A percentile compares a stretch with the other conserved stretches of the same genome.
These are phyloP conservation scores for Sporothrix inflata DNA, from an alignment of 2,329 filamentous ascomycete species.

Conservation along the genomic window DNA sequence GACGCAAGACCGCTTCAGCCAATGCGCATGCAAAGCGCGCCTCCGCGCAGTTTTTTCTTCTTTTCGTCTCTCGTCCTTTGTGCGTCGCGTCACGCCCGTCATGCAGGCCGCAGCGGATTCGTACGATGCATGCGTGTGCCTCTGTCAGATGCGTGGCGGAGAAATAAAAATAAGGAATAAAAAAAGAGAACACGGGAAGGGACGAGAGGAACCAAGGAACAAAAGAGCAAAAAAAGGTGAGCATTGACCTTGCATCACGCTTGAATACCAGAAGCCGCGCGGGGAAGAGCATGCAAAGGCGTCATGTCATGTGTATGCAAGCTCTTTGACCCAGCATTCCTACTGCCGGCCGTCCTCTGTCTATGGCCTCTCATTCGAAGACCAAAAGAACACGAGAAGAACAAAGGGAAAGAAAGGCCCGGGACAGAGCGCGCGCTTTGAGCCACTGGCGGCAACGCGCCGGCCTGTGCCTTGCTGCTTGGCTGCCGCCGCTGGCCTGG, in stretches of 20 bases:
- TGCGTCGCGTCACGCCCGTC: constrained; percentile 5
- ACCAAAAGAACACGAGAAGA: constrained; percentile 7
- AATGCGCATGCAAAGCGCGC: constrained; percentile 9
- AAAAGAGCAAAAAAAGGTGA: neutral
- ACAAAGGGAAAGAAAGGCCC: neutral
- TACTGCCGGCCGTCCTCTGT: neutral
- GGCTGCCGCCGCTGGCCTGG: neutral
- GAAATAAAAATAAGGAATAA: neutral
- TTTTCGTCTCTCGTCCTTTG: neutral
- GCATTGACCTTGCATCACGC: constrained; percentile 15
- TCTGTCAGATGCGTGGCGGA: neutral
- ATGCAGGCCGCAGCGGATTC: neutral
- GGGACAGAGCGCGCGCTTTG: constrained; percentile 27
- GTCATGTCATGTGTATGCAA: constrained; percentile 15
- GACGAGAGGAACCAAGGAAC: too few relatives aligned
- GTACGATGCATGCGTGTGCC: neutral
- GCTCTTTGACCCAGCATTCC: constrained; percentile 26
- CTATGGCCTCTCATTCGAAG: constrained; percentile 2
- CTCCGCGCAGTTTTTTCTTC: neutral
- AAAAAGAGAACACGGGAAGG: neutral
- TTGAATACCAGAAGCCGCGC: neutral
- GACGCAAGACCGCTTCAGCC: neutral
- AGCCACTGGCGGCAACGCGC: constrained; percentile 19
- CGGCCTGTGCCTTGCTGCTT: constrained; percentile 17
- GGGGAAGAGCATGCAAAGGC: neutral